A percentile compares a stretch with the other conserved stretches of the same genome.
Conservation (phyloP, 768 basidiomycete species). For the Russula olivacea region DNA sequence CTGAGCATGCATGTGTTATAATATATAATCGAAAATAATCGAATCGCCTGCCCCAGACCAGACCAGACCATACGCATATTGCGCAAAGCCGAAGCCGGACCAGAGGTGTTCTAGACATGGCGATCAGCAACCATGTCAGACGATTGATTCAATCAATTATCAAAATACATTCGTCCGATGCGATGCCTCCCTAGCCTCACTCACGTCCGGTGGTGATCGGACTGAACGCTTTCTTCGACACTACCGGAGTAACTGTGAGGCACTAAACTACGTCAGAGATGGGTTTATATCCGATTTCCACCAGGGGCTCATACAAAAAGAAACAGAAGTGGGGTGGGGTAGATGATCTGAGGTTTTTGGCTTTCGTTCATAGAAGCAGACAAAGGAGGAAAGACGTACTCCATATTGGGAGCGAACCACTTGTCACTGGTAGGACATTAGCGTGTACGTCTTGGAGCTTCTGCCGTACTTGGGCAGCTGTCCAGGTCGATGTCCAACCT, state of each 20-base stretch:
- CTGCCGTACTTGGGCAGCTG: conserved; percentile 10
- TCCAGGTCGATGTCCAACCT: conserved; percentile 2
- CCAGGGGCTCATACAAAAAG: neutral
- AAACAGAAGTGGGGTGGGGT: conserved; percentile 4
- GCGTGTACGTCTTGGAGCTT: conserved; percentile 3
- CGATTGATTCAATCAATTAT: neutral
- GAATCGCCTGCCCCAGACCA: neutral
- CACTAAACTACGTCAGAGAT: neutral
- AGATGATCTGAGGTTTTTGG: conserved; percentile 4
- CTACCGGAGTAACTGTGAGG: too few relatives aligned
- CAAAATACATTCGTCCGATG: neutral
- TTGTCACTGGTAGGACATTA: neutral
- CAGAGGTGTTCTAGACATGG: neutral
- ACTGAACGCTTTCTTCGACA: neutral
- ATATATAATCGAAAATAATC: neutral
- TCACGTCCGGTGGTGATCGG: conserved; percentile 10
- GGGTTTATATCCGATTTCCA: neutral
- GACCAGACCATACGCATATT: neutral
- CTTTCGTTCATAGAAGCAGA: neutral
- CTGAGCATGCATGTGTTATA: neutral
- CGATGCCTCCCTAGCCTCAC: neutral
- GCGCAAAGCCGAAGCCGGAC: neutral
- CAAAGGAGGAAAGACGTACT: conserved; percentile 9
- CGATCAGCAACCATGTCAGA: neutral
- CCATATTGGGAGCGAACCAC: conserved; percentile 15